Evolutionary conservation across 2,329 filamentous ascomycete species (phyloP).

Genomic region (Rhinocladiella similis): DNA sequence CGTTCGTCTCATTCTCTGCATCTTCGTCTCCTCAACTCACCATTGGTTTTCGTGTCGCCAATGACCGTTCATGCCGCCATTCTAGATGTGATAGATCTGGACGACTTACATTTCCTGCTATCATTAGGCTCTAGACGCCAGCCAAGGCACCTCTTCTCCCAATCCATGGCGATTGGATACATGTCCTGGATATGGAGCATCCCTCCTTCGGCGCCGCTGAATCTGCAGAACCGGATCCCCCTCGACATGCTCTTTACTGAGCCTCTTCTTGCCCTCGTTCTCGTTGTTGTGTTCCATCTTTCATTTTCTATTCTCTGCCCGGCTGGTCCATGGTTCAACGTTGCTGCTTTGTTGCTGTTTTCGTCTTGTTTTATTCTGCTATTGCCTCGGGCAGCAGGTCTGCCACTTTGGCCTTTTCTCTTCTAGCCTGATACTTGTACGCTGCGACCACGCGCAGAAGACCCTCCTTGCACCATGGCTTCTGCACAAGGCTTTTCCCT

Average conservation of each 20-base stretch:
- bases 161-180: conserved; percentile 9
- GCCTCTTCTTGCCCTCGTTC: neutral
- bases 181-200: conserved; percentile 2
- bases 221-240: neutral
- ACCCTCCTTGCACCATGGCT: conserved; percentile 15
- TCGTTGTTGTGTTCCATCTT: neutral
- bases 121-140: conserved; percentile 25
- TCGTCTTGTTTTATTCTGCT: conserved; percentile 7
- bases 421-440: neutral
- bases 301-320: conserved; percentile 12
- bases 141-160: conserved; percentile 16
- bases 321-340: conserved; percentile 14
- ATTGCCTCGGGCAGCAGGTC: conserved; percentile 17
- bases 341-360: conserved; percentile 18
- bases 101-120: conserved; percentile 20
- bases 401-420: conserved; percentile 9
- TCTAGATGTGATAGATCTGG: conserved; percentile 26
- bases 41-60: conserved; percentile 12
- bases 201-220: neutral
- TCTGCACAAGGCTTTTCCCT: conserved; percentile 24
- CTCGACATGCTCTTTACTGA: conserved; percentile 1
- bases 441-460: neutral
- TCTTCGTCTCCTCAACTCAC: conserved; percentile 3
- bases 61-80: conserved; percentile 12
- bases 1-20: conserved; percentile 5